These are phyloP conservation scores for Hymenoscyphus repandus DNA, from an alignment of 2,329 filamentous ascomycete species.

Conservation along the genomic window DNA sequence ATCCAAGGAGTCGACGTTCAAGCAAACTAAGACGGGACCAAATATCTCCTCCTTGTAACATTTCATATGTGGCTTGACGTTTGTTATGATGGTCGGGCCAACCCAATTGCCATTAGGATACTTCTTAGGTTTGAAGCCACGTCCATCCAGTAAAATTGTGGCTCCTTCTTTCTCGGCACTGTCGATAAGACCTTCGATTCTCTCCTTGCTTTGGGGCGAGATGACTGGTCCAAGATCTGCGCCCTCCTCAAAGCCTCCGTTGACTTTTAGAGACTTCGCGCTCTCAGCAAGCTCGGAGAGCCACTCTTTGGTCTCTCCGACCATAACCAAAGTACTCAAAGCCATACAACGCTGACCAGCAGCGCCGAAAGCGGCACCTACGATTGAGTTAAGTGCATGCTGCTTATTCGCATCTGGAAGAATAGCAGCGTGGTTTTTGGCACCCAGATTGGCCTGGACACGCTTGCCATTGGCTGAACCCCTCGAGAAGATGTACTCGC, in stretches of 20 bases:
- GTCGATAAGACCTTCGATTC: conserved; percentile 71
- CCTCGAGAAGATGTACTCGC: conserved; percentile 77
- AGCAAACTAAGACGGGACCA: conserved; percentile 75
- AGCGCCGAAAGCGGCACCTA: conserved; percentile 78
- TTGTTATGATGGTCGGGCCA: conserved; percentile 75
- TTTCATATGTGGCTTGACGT: conserved; percentile 74
- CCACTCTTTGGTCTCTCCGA: conserved; percentile 82
- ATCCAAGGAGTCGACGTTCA: conserved; percentile 72
- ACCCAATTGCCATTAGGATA: conserved; percentile 85
- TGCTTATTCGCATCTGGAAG: conserved; percentile 88
- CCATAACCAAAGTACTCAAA: conserved; percentile 74
- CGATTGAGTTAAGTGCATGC: conserved; percentile 78
- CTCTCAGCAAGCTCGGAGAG: conserved; percentile 71
- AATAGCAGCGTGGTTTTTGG: conserved; percentile 83
- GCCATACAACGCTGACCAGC: conserved; percentile 87
- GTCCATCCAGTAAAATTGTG: conserved; percentile 75
- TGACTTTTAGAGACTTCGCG: conserved; percentile 66
- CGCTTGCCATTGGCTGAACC: conserved; percentile 82
- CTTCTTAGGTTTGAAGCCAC: conserved; percentile 68
- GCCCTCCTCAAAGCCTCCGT: conserved; percentile 76
- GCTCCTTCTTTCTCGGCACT: conserved; percentile 77
- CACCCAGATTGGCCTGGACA: conserved; percentile 80
- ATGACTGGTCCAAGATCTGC: conserved; percentile 81
- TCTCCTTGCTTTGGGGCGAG: conserved; percentile 69
- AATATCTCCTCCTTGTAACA: conserved; percentile 87